Evolutionary conservation across 305 asterid species (phyloP).

Genomic region (Petunia hybrid): DNA sequence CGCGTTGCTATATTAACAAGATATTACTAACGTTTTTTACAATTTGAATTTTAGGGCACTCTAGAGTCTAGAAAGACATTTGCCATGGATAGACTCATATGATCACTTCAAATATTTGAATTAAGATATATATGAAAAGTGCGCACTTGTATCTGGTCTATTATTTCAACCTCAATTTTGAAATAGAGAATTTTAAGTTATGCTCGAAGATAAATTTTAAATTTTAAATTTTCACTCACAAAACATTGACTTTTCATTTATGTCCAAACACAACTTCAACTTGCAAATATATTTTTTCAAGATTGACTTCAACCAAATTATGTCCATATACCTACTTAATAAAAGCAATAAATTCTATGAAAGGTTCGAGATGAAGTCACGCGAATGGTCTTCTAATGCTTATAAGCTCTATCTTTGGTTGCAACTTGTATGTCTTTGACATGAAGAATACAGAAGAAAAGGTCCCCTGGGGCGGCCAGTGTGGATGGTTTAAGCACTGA

Average conservation of each 20-base stretch:
- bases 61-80: neutral
- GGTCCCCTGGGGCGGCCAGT: neutral
- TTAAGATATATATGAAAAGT: no score
- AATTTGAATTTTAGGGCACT: neutral
- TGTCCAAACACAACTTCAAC: no score
- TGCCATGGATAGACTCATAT: no score
- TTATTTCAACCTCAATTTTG: no score
- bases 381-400: neutral
- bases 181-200: no score
- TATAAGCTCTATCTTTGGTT: neutral
- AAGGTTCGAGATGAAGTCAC: neutral
- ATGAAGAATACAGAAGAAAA: conserved; percentile 19
- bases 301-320: no score
- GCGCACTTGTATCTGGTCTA: no score
- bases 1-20: neutral
- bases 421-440: conserved; percentile 15
- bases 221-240: no score
- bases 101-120: no score
- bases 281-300: no score
- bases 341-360: neutral
- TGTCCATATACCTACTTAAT: neutral
- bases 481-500: neutral
- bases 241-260: no score
- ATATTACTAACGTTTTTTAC: neutral
- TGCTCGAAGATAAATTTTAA: no score